Evolutionary conservation across 768 basidiomycete species (phyloP).

Genomic region (Phlebiopsis flavidoalba): DNA sequence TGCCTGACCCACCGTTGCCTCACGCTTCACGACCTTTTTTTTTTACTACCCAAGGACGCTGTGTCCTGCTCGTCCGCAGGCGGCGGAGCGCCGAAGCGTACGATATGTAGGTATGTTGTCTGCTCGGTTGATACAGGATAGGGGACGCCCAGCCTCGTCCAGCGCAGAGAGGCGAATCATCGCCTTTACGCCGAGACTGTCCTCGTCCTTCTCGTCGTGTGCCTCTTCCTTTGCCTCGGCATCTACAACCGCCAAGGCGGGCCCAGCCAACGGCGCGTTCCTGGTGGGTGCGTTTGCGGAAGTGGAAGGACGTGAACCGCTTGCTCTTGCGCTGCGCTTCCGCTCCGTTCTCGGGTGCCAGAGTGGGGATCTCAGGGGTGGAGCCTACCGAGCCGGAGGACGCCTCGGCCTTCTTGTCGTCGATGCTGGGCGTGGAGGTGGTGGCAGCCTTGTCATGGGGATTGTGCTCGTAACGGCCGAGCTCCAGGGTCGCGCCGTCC

Average conservation of each 20-base stretch:
- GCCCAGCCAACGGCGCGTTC: slow-evolving; percentile 60
- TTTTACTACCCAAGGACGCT: slow-evolving; percentile 85
- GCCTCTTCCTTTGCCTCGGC: slow-evolving; percentile 39
- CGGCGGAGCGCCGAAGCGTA: slow-evolving; percentile 53
- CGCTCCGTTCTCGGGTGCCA: slow-evolving; percentile 17
- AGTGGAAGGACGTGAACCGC: slow-evolving; percentile 64
- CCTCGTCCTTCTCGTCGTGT: slow-evolving; percentile 40
- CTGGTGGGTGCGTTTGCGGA: slow-evolving; percentile 49
- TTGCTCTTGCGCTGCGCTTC: slow-evolving; percentile 22
- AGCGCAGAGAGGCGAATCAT: slow-evolving; percentile 79
- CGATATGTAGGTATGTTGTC: slow-evolving; percentile 81
- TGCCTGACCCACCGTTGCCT: slow-evolving; percentile 61
- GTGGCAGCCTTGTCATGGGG: slow-evolving; percentile 4
- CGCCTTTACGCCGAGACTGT: slow-evolving; percentile 62
- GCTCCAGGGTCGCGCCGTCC: slow-evolving; percentile 74
- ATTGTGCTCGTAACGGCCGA: slow-evolving; percentile 63
- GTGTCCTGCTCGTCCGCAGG: slow-evolving; percentile 35
- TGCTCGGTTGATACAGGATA: slow-evolving; percentile 76
- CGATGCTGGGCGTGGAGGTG: slow-evolving; percentile 9
- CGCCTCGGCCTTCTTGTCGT: slow-evolving; percentile 12
- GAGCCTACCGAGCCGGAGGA: slow-evolving; percentile 5
- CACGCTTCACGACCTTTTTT: slow-evolving; percentile 88
- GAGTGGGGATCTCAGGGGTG: slow-evolving; percentile 13
- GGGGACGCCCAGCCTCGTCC: slow-evolving; percentile 65
- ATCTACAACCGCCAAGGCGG: slow-evolving; percentile 76